Evolutionary conservation across 176 grass and related monocot genomes (phyloP).

Genomic region (Olyra latifolia): DNA sequence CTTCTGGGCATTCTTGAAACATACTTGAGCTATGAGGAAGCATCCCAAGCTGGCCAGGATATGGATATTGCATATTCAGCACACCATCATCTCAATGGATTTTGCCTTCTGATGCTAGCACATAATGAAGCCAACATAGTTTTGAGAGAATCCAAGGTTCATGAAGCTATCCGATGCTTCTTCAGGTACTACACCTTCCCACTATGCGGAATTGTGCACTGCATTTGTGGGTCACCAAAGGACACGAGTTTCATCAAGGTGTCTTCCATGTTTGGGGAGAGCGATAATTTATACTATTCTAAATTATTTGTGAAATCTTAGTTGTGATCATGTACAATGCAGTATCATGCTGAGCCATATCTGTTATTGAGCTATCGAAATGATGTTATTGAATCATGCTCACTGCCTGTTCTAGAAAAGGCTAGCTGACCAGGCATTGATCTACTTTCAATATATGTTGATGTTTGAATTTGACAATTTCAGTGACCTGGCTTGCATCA

Average conservation of each 20-base stretch:
- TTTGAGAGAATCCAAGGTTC: conserved; percentile 74
- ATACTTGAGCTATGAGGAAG: conserved; percentile 60
- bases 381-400: background rate
- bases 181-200: conserved; percentile 61
- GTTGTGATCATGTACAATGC: background rate
- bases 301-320: conserved; percentile 14
- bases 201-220: background rate
- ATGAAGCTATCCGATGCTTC: conserved; percentile 82
- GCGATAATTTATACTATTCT: background rate
- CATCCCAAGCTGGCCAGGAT: conserved; percentile 37
- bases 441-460: background rate
- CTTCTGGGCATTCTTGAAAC: conserved; percentile 71
- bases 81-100: conserved; percentile 80
- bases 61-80: conserved; percentile 59
- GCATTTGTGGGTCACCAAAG: background rate
- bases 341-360: background rate
- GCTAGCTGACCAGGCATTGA: background rate
- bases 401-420: background rate
- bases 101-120: conserved; percentile 79
- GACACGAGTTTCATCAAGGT: conserved; percentile 18
- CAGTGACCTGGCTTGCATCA: background rate
- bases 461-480: background rate
- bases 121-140: conserved; percentile 60
- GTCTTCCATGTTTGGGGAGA: background rate
- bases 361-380: conserved; percentile 4